Conservation (phyloP, 441 rosid genomes). For the Corymbia citriodora region DNA sequence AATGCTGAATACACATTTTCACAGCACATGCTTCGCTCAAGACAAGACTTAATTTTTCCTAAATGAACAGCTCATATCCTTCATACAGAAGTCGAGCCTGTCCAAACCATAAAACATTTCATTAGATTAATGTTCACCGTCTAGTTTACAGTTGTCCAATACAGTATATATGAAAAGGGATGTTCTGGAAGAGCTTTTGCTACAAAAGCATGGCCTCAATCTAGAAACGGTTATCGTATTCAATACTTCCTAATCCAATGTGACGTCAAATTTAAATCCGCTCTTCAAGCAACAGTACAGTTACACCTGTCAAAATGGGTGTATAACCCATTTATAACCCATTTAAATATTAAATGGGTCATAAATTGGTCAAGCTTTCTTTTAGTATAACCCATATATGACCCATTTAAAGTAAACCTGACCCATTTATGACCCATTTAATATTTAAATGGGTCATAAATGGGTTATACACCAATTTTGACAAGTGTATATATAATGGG, state of each 20-base stretch:
- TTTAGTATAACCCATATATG: too few relatives aligned
- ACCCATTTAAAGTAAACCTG: too few relatives aligned
- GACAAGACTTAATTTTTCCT: background rate
- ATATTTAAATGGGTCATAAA: too few relatives aligned
- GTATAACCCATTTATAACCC: too few relatives aligned
- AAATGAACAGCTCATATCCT: background rate
- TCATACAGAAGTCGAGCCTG: background rate
- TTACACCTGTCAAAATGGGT: too few relatives aligned
- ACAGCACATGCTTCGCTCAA: background rate
- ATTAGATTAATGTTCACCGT: background rate
- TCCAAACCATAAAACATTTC: background rate
- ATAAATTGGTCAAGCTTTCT: too few relatives aligned
- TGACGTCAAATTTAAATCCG: background rate
- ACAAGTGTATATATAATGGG: too few relatives aligned
- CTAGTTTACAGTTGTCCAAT: background rate
- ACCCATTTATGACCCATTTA: too few relatives aligned
- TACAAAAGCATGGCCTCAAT: background rate
- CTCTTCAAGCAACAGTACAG: background rate
- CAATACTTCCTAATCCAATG: background rate
- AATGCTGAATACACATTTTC: background rate
- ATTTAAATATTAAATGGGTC: too few relatives aligned
- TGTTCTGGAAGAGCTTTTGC: background rate
- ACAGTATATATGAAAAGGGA: background rate
- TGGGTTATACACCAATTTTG: too few relatives aligned
- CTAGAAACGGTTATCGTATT: background rate